Percentiles rank a stretch among this genome's conserved stretches.
These are phyloP conservation scores for Truncatella angustata DNA, from an alignment of 2,329 filamentous ascomycete species.

Conservation along the genomic window DNA sequence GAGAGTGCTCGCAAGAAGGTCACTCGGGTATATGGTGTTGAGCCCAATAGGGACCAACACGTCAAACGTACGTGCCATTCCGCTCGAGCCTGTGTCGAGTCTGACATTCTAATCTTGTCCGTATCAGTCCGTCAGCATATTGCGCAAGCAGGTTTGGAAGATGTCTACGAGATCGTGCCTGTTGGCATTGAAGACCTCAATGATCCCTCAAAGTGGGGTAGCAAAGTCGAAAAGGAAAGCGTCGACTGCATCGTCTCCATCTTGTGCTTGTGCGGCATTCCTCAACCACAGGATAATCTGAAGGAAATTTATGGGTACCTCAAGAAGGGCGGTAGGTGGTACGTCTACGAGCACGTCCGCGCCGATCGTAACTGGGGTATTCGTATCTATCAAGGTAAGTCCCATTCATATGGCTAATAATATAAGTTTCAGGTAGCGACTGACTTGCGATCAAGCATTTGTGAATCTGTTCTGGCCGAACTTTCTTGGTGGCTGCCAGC, in stretches of 20 bases:
- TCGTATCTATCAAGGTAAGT: slow-evolving; percentile 50
- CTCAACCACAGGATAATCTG: slow-evolving; percentile 55
- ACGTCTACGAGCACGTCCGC: slow-evolving; percentile 60
- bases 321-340: slow-evolving; percentile 62
- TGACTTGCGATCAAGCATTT: slow-evolving; percentile 33
- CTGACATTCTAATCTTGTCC: not conserved
- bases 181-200: slow-evolving; percentile 60
- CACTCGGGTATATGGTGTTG: slow-evolving; percentile 58
- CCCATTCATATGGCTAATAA: not conserved
- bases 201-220: slow-evolving; percentile 38
- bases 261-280: slow-evolving; percentile 63
- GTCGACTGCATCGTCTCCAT: slow-evolving; percentile 61
- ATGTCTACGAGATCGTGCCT: slow-evolving; percentile 60
- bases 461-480: slow-evolving; percentile 53
- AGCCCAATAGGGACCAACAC: slow-evolving; percentile 59
- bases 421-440: not conserved
- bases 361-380: slow-evolving; percentile 37
- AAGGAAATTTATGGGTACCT: slow-evolving; percentile 54
- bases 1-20: slow-evolving; percentile 21
- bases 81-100: not conserved
- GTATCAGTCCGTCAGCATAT: slow-evolving; percentile 41
- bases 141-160: slow-evolving; percentile 49
- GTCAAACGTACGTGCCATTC: slow-evolving; percentile 19
- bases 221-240: slow-evolving; percentile 47
- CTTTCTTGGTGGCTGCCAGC: slow-evolving; percentile 49